Percentiles rank a stretch among this genome's conserved stretches.
These are phyloP conservation scores for Helotiales sp. DNA, from an alignment of 2,329 filamentous ascomycete genomes.

Conservation along the genomic window DNA sequence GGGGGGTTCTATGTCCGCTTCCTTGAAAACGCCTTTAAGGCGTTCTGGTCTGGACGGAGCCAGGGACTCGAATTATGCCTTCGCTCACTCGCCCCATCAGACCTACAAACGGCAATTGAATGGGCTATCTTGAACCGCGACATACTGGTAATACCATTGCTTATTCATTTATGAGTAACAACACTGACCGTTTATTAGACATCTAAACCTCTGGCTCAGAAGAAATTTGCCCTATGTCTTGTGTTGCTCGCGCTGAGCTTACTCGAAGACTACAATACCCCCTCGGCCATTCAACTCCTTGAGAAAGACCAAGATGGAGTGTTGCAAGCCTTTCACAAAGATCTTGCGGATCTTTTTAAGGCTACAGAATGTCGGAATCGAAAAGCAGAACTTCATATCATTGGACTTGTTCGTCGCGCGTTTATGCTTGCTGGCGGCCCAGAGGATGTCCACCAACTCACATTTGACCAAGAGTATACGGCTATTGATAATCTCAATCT, in stretches of 20 bases:
- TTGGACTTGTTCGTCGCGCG: constrained; percentile 13
- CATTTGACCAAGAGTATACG: constrained; percentile 9
- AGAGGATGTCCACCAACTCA: neutral
- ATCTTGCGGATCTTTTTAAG: constrained; percentile 1
- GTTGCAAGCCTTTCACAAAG: constrained; percentile 12
- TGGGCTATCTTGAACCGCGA: constrained; percentile 15
- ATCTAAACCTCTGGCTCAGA: constrained; percentile 1
- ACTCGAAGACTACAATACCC: constrained; percentile 10
- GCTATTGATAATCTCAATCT: constrained; percentile 13
- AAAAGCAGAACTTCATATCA: neutral
- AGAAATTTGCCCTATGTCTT: constrained; percentile 16
- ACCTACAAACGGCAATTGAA: constrained; percentile 10
- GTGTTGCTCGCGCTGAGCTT: constrained; percentile 5
- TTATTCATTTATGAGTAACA: neutral
- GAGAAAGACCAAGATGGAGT: constrained; percentile 18
- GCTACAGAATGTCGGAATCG: neutral
- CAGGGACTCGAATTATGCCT: constrained; percentile 11
- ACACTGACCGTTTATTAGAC: constrained; percentile 8
- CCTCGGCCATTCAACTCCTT: constrained; percentile 7
- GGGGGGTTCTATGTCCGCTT: constrained; percentile 8
- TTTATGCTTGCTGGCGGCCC: constrained; percentile 4
- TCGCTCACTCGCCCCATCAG: neutral
- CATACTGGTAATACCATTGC: constrained; percentile 11
- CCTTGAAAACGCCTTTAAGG: constrained; percentile 17
- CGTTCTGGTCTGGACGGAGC: constrained; percentile 14